Base-by-base conservation (phyloP, 2,329 filamentous ascomycete species). In the Diplodia sapinea region DNA sequence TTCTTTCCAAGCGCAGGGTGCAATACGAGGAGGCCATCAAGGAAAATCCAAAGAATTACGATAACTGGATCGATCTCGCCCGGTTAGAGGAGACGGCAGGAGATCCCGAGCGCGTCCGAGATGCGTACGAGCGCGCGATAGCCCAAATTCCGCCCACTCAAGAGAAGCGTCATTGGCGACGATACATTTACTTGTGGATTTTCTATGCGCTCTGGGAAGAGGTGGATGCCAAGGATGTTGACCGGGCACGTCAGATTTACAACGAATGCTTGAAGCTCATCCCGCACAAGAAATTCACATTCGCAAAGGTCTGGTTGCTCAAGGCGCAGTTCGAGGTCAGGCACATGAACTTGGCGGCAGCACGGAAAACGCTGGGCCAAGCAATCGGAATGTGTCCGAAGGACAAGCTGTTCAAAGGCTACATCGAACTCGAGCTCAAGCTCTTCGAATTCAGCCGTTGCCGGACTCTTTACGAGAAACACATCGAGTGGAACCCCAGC, bases 121-220 rank as follows among this genome's bases (percentile, higher is more conserved):
- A 99, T 72, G 89, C 96, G 15, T 99, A 98, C 79, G 95, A 99
- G 80, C 88, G 93, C 73, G 95, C 95, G 1, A 96, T 99, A 72
- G 93, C 95, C 5, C 94, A 99, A 75, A 88, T 98, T 15, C 95
- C 95, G 2, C 94, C 95, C 0, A 96, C 93, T 23, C 92, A 96
- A 73, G 95, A 98, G 78, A 99, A 99, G 83, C 88, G 95, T 56
- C 94, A 98, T 78, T 99, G 95, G 95, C 87, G 95, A 71, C 86
- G 95, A 43, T 99, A 99, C 79, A 96, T 99, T 69, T 99, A 98
- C 76, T 86, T 99, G 1, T 99, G 94, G 93, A 88, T 98, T 52
- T 97, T 98, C 81, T 99, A 98, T 79, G 95, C 95, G 11, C 82
- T 97, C 20, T 98, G 91, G 88, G 95, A 98, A 78, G 95, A 99